These are phyloP conservation scores for Spatholobus suberectus DNA, from an alignment of 306 rosid species.

Conservation along the genomic window DNA sequence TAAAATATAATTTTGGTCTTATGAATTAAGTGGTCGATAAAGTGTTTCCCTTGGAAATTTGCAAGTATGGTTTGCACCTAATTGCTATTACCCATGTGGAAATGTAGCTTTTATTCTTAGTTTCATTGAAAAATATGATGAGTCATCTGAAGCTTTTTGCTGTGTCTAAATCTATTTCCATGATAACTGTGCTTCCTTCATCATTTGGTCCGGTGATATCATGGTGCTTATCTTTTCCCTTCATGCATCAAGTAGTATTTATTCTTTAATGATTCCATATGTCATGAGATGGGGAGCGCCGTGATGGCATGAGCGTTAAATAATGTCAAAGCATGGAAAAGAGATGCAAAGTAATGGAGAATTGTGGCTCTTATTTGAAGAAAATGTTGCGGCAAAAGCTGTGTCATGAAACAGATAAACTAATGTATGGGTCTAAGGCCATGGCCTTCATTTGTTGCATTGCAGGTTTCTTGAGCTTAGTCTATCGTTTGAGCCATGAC, in stretches of 20 bases:
- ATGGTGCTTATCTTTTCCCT: background rate
- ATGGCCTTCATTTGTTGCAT: too few relatives aligned
- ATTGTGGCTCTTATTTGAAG: too few relatives aligned
- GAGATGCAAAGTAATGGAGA: too few relatives aligned
- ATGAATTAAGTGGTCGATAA: slow-evolving; percentile 10
- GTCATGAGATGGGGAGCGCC: background rate
- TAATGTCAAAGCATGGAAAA: too few relatives aligned
- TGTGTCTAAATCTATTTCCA: background rate
- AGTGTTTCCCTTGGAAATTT: slow-evolving; percentile 38
- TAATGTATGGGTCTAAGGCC: too few relatives aligned
- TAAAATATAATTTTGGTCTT: background rate
- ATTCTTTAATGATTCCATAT: background rate
- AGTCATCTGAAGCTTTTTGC: slow-evolving; percentile 27
- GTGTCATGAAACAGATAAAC: too few relatives aligned
- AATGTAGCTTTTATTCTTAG: slow-evolving; percentile 90
- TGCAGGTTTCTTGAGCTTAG: too few relatives aligned
- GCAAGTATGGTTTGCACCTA: slow-evolving; percentile 96
- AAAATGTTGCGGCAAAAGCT: too few relatives aligned
- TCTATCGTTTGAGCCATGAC: too few relatives aligned
- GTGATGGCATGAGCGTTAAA: too few relatives aligned
- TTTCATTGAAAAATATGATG: slow-evolving; percentile 87
- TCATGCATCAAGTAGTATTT: background rate
- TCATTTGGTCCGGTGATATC: slow-evolving; percentile 5
- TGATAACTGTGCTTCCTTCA: background rate
- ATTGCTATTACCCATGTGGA: slow-evolving; percentile 89